phyloP scores from a whole-genome alignment of 2,329 filamentous ascomycete species.

The Westerdykella aurantiaca region DNA sequence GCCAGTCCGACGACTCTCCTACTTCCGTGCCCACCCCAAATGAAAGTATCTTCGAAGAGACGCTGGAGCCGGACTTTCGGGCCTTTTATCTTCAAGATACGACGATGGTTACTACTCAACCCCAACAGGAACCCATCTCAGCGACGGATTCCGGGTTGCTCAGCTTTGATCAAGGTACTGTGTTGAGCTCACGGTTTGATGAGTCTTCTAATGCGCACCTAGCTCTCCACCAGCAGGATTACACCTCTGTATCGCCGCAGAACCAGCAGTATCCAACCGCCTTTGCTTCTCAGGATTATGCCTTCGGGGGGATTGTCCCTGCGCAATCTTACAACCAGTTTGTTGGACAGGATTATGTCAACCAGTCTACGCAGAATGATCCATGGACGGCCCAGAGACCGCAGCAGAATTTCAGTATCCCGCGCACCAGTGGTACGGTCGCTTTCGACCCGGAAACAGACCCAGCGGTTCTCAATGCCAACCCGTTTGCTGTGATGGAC shows the following conservation, averaged over 20 bases:
- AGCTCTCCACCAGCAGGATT: slow-evolving; percentile 12
- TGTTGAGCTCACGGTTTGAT: slow-evolving; percentile 21
- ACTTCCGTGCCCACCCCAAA: slow-evolving; percentile 34
- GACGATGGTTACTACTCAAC: slow-evolving; percentile 22
- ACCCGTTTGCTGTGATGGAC: background rate
- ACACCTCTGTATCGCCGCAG: background rate
- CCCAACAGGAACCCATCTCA: slow-evolving; percentile 16
- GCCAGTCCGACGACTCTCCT: slow-evolving; percentile 28
- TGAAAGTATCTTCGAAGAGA: slow-evolving; percentile 27
- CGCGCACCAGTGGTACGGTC: slow-evolving; percentile 19
- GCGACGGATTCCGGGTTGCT: slow-evolving; percentile 19
- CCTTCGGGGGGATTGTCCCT: background rate
- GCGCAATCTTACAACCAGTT: slow-evolving; percentile 15
- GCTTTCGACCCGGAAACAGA: slow-evolving; percentile 31
- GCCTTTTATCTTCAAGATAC: slow-evolving; percentile 24
- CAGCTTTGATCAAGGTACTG: slow-evolving; percentile 16
- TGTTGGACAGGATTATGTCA: slow-evolving; percentile 19
- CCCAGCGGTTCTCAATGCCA: slow-evolving; percentile 12
- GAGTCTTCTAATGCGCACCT: slow-evolving; percentile 15
- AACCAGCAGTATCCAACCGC: background rate
- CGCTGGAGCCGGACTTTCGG: slow-evolving; percentile 25
- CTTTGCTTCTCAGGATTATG: background rate
- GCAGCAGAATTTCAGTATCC: slow-evolving; percentile 20
- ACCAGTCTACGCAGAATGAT: slow-evolving; percentile 22
- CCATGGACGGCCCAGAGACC: slow-evolving; percentile 31